Conservation (phyloP, 805 yeast genomes). For the Ogataea salicorniae region DNA sequence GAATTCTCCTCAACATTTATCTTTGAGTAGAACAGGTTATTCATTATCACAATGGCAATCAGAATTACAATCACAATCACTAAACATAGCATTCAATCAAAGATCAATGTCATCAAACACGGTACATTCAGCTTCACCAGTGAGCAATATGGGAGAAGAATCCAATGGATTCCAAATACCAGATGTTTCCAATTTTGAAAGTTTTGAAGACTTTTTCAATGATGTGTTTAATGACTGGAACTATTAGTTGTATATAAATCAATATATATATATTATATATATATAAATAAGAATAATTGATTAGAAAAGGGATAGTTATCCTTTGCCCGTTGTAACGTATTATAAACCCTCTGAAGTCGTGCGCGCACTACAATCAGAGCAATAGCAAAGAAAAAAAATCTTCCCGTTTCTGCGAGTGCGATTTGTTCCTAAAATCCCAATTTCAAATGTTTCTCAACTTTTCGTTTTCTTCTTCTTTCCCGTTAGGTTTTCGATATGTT, state of each 20-base stretch:
- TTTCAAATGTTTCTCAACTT: background rate
- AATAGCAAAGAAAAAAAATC: background rate
- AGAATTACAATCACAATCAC: background rate
- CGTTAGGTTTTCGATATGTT: too few species aligned
- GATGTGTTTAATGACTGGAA: conserved; percentile 29
- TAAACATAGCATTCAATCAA: background rate
- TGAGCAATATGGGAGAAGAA: conserved; percentile 5
- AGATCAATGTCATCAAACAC: background rate
- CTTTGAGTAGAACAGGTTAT: too few species aligned
- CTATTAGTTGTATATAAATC: background rate
- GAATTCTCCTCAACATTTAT: background rate
- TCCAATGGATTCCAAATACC: conserved; percentile 26
- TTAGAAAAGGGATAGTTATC: too few species aligned
- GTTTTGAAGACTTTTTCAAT: conserved; percentile 54
- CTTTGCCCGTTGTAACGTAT: too few species aligned
- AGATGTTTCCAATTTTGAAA: conserved; percentile 43
- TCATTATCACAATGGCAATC: too few species aligned
- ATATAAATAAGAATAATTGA: too few species aligned
- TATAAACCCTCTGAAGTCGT: too few species aligned
- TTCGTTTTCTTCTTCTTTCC: background rate
- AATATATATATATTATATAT: too few species aligned
- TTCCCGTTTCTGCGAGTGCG: conserved; percentile 1
- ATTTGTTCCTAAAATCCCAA: background rate
- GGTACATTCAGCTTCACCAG: conserved; percentile 4
- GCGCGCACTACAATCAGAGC: too few species aligned